Conservation (phyloP, 2,329 filamentous ascomycete genomes). For the Colletotrichum sp. region DNA sequence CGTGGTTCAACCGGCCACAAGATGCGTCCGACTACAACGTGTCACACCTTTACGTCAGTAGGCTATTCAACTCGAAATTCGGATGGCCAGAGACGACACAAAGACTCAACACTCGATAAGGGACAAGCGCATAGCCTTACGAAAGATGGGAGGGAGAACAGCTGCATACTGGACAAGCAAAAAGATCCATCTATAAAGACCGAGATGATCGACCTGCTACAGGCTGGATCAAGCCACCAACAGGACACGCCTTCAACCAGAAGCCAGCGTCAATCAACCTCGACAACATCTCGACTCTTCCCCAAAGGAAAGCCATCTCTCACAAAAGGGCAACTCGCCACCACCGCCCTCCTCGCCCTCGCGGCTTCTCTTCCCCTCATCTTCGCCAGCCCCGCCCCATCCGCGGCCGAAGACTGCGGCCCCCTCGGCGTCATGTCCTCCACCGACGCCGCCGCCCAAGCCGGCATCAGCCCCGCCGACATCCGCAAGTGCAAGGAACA, state of each 20-base stretch:
- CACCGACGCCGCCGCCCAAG: background rate
- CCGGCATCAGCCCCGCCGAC: background rate
- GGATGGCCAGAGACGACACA: too few relatives aligned
- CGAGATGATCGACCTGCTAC: accelerated
- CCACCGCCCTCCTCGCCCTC: background rate
- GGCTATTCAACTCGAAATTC: too few relatives aligned
- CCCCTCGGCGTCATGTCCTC: background rate
- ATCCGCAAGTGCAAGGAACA: background rate
- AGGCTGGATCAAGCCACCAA: background rate
- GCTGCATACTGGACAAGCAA: background rate
- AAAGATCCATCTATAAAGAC: background rate
- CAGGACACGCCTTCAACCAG: accelerated
- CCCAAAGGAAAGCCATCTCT: background rate
- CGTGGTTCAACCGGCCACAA: too few relatives aligned
- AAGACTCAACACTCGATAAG: too few relatives aligned
- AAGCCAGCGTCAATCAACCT: background rate
- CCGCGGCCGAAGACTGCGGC: background rate
- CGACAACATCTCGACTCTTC: background rate
- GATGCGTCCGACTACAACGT: too few relatives aligned
- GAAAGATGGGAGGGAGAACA: background rate
- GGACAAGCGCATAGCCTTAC: too few relatives aligned
- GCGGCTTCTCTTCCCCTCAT: background rate
- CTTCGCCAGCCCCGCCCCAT: background rate
- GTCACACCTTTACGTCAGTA: too few relatives aligned
- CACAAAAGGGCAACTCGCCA: background rate